Evolutionary conservation across 1,139 yeast genomes (phyloP).

Genomic region (Pichia sp.): DNA sequence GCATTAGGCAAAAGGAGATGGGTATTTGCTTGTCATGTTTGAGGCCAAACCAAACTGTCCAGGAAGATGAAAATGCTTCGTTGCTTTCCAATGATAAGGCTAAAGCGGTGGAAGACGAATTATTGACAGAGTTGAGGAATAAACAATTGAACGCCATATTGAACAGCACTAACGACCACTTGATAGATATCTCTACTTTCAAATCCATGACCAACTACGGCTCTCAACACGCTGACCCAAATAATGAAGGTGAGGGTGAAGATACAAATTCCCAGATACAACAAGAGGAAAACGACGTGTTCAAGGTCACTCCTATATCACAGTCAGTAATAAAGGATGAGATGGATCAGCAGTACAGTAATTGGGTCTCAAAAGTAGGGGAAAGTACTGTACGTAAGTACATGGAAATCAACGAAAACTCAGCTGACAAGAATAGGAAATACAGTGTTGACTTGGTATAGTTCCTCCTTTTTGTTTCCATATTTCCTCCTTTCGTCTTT

Average conservation of each 20-base stretch:
- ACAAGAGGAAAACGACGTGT: slow-evolving; percentile 12
- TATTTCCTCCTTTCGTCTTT: background rate
- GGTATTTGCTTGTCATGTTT: slow-evolving; percentile 32
- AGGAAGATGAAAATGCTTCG: slow-evolving; percentile 29
- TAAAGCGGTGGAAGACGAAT: slow-evolving; percentile 20
- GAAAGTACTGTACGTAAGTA: slow-evolving; percentile 9
- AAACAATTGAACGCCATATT: slow-evolving; percentile 30
- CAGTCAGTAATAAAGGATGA: slow-evolving; percentile 17
- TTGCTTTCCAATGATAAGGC: slow-evolving; percentile 24
- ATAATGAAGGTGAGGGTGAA: slow-evolving; percentile 1
- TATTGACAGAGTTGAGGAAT: slow-evolving; percentile 27
- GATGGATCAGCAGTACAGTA: slow-evolving; percentile 10
- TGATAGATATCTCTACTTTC: slow-evolving; percentile 24
- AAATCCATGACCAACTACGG: slow-evolving; percentile 15
- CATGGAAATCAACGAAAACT: slow-evolving; percentile 2
- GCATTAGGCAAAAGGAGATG: slow-evolving; percentile 19
- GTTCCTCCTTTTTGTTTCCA: background rate
- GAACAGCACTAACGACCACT: slow-evolving; percentile 31
- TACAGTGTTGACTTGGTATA: slow-evolving; percentile 10
- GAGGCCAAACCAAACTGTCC: slow-evolving; percentile 16
- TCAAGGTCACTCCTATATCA: slow-evolving; percentile 10
- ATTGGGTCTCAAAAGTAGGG: slow-evolving; percentile 14
- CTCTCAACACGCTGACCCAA: background rate
- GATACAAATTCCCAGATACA: slow-evolving; percentile 12
- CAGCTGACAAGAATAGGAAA: background rate